Base-by-base conservation (phyloP, 345 rosid genomes). In the Odontarrhena argentea region DNA sequence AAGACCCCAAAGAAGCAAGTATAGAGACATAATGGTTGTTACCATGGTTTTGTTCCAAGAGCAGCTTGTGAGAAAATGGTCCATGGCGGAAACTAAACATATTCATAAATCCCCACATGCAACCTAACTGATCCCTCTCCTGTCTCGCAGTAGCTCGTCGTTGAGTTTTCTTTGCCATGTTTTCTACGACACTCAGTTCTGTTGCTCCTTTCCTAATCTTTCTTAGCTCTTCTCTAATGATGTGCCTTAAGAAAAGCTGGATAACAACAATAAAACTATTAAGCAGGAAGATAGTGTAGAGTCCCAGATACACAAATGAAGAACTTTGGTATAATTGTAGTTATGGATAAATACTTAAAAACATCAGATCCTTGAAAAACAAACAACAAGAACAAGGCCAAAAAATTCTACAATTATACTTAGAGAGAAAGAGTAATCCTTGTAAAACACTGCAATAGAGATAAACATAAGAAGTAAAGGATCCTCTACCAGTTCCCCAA, bases 41-140 rank as follows among this genome's bases (percentile, higher is more conserved):
- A 32, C 76, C 80, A 8, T 52, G 86, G 9, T 62, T 82, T 68
- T 67, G 85, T 68, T 87, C 86, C 3, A 86, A 45, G 36, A 91
- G 84, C 65, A 94, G 82, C 83, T 80, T 88, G 69, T 75, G 88
- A 38, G 84, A 67, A 7, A 85, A 49, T 67, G 88, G 90, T 64
- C 75, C 75, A 69, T 75, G 75, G 73, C 93, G 93, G 74, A 91
- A 87, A 68, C 82, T 91, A 60, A 94, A 83, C 74, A 88, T 86
- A 54, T 85, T 91, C 60, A 91, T 85, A 32, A 94, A 79, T 22
- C 93, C 89, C 97, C 96, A 77, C 93, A 94, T 87, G 71, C 97
- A 94, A 7, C 99, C 99, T 11, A 84, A 71, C 63, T 87, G 94
- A 63, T 77, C 87, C 66, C 78, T 81, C 72, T 83, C 92, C 54